phyloP scores from a whole-genome alignment of 805 yeast species.

The Saturnispora kantuleensis region DNA sequence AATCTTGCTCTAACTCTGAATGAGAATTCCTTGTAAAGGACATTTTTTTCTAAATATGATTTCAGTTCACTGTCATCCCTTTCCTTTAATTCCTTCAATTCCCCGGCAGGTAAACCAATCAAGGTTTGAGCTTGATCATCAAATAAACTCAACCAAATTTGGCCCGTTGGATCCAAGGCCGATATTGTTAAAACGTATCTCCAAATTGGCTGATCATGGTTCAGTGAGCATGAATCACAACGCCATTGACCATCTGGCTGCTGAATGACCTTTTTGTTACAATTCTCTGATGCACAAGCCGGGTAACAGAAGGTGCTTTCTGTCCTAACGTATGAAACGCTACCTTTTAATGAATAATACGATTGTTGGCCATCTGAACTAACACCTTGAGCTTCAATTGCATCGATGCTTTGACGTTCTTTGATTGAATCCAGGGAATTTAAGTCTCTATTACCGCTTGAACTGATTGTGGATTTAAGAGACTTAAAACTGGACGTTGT shows the following conservation, averaged over 20 bases:
- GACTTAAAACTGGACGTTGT: conserved; percentile 49
- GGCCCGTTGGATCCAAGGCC: conserved; percentile 73
- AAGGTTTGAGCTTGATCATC: conserved; percentile 73
- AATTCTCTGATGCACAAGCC: conserved; percentile 68
- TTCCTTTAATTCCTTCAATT: conserved; percentile 40
- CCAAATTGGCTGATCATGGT: conserved; percentile 58
- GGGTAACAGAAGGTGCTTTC: conserved; percentile 75
- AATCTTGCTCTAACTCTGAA: conserved; percentile 76
- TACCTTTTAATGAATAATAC: conserved; percentile 65
- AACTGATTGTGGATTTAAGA: conserved; percentile 34
- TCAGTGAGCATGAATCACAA: conserved; percentile 83
- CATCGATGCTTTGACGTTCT: conserved; percentile 55
- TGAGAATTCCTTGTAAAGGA: conserved; percentile 56
- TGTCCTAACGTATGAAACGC: conserved; percentile 57
- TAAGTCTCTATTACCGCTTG: conserved; percentile 19
- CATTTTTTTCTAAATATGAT: conserved; percentile 20
- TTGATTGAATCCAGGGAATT: conserved; percentile 33
- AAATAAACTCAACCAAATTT: conserved; percentile 77
- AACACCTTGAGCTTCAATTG: conserved; percentile 55
- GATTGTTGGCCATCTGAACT: conserved; percentile 76
- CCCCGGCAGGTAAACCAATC: conserved; percentile 53
- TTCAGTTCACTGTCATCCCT: conserved; percentile 32
- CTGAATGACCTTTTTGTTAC: conserved; percentile 78
- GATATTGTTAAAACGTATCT: conserved; percentile 73
- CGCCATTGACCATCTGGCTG: conserved; percentile 73